A percentile compares a stretch with the other conserved stretches of the same genome.
Conservation (phyloP, 345 rosid species). For the Gossypioides kirkii region DNA sequence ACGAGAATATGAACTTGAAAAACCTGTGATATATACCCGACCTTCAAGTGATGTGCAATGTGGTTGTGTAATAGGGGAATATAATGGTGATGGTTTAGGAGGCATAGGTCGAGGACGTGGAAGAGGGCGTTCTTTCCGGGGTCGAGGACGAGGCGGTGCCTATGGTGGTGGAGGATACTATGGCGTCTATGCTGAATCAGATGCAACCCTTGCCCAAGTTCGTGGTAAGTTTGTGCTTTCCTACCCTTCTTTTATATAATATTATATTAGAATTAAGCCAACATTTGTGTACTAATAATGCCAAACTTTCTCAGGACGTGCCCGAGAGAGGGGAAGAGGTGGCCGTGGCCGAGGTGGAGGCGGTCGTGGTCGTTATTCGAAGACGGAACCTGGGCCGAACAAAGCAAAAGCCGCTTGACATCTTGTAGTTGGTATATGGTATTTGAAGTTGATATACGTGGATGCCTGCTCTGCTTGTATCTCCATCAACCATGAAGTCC, state of each 20-base stretch:
- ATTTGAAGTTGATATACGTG: slow-evolving; percentile 17
- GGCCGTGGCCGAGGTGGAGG: slow-evolving; percentile 21
- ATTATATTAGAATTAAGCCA: too few relatives aligned
- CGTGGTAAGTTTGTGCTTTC: slow-evolving; percentile 26
- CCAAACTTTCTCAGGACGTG: slow-evolving; percentile 24
- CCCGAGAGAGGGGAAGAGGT: slow-evolving; percentile 23
- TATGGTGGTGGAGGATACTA: slow-evolving; percentile 29
- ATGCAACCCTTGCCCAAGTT: slow-evolving; percentile 18
- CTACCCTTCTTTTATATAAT: too few relatives aligned
- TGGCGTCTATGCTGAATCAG: slow-evolving; percentile 21
- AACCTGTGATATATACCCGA: too few relatives aligned
- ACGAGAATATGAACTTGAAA: neutral
- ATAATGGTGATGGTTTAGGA: slow-evolving; percentile 21
- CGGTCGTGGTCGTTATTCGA: slow-evolving; percentile 22
- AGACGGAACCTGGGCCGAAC: slow-evolving; percentile 1
- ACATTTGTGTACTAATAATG: too few relatives aligned
- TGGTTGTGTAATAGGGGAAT: slow-evolving; percentile 15
- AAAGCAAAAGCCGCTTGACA: slow-evolving; percentile 24
- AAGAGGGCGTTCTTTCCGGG: slow-evolving; percentile 24
- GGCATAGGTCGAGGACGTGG: slow-evolving; percentile 28
- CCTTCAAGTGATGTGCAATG: neutral
- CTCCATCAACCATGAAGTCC: slow-evolving; percentile 8
- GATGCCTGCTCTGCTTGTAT: slow-evolving; percentile 34
- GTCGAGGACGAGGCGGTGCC: slow-evolving; percentile 24
- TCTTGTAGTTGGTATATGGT: slow-evolving; percentile 8